These are phyloP conservation scores for Hypoxylon lienhwacheense DNA, from an alignment of 495 filamentous ascomycete species.

Conservation along the genomic window DNA sequence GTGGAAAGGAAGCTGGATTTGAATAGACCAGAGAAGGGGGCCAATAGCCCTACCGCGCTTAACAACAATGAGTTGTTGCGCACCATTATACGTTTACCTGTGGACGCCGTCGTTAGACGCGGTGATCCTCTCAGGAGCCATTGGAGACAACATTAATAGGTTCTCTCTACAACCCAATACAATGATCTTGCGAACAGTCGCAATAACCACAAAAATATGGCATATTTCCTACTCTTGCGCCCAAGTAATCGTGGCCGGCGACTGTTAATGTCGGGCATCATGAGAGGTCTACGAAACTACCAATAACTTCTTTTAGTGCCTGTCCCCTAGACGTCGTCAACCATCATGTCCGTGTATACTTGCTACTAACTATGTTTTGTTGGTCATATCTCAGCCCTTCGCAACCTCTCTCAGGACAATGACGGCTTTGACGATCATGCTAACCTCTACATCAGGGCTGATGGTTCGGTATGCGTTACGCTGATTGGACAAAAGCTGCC, in stretches of 20 bases:
- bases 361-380: not conserved
- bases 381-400: conserved; percentile 1
- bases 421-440: conserved; percentile 8
- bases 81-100: conserved; percentile 34
- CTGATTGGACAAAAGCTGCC: conserved; percentile 34
- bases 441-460: conserved; percentile 16
- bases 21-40: conserved; percentile 32
- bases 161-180: conserved; percentile 36
- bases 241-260: conserved; percentile 15
- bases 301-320: not conserved
- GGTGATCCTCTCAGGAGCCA: conserved; percentile 25
- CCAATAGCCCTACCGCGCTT: conserved; percentile 30
- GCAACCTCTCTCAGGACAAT: conserved; percentile 1
- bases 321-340: not conserved
- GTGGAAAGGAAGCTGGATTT: conserved; percentile 25
- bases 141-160: conserved; percentile 29
- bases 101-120: conserved; percentile 15
- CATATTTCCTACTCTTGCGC: not conserved
- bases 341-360: not conserved
- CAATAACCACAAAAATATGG: conserved; percentile 31
- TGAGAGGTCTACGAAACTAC: conserved; percentile 20
- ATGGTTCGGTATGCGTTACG: conserved; percentile 7
- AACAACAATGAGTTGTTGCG: conserved; percentile 24
- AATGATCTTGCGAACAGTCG: conserved; percentile 37
- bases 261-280: not conserved